phyloP scores from a whole-genome alignment of 2,329 filamentous ascomycete species.

The Sclerotinia nivalis region DNA sequence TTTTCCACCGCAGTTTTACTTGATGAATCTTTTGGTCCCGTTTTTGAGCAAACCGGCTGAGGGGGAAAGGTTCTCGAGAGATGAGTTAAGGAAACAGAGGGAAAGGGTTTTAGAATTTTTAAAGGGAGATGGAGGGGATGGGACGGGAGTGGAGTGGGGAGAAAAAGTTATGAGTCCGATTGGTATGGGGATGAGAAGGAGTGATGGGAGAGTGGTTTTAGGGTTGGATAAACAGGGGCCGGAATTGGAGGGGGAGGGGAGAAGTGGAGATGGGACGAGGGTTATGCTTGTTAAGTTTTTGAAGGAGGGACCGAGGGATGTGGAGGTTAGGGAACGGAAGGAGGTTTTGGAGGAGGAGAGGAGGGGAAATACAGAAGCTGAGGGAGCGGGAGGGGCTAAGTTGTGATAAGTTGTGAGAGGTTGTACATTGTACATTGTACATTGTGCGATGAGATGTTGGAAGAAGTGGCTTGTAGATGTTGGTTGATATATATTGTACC shows the following conservation, averaged over 20 bases:
- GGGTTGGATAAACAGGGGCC: conserved; percentile 58
- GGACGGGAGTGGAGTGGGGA: conserved; percentile 49
- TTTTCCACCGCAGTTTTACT: conserved; percentile 86
- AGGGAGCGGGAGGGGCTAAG: conserved; percentile 49
- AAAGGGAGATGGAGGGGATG: conserved; percentile 45
- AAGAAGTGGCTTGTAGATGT: no score
- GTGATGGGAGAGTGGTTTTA: conserved; percentile 57
- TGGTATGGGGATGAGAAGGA: conserved; percentile 46
- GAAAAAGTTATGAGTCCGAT: conserved; percentile 63
- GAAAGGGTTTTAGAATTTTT: conserved; percentile 57
- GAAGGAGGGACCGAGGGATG: conserved; percentile 52
- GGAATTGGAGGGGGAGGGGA: conserved; percentile 51
- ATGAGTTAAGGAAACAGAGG: conserved; percentile 51
- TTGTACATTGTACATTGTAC: not conserved
- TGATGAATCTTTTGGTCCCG: conserved; percentile 59
- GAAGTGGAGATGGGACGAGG: conserved; percentile 59
- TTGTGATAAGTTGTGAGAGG: conserved; percentile 51
- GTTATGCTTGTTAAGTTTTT: conserved; percentile 58
- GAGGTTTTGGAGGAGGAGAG: conserved; percentile 53
- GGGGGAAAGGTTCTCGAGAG: conserved; percentile 27
- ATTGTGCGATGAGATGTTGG: no score
- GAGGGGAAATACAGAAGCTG: conserved; percentile 24
- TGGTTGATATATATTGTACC: no score
- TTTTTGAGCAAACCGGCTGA: conserved; percentile 47
- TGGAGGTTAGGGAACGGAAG: conserved; percentile 54